Evolutionary conservation across 2,329 filamentous ascomycete species (phyloP).

Genomic region (Colletotrichum graminicola): DNA sequence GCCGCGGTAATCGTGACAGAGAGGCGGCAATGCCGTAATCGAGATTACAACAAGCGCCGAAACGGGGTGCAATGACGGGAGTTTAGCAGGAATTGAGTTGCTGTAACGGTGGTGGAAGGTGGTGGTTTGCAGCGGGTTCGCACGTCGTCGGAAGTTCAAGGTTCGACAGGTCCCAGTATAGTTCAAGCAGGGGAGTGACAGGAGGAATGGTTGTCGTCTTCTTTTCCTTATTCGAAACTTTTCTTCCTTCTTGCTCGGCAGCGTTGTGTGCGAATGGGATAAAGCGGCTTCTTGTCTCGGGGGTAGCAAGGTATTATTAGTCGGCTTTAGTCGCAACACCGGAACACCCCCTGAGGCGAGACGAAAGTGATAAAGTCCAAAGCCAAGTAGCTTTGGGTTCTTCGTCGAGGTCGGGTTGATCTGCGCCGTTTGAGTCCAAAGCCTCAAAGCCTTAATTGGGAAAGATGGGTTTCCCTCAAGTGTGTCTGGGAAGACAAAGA

Average conservation of each 20-base stretch:
- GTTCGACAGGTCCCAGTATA: constrained; percentile 15
- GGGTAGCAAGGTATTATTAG: constrained; percentile 33
- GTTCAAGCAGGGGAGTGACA: neutral
- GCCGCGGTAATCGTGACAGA: constrained; percentile 15
- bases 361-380: neutral
- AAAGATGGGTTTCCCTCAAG: constrained; percentile 22
- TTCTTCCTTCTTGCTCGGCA: neutral
- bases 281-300: constrained; percentile 31
- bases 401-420: constrained; percentile 4
- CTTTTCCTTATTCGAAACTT: neutral
- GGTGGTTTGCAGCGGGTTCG: constrained; percentile 25
- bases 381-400: constrained; percentile 2
- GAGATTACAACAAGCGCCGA: constrained; percentile 16
- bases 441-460: constrained; percentile 11
- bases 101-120: neutral
- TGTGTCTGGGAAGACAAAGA: constrained; percentile 26
- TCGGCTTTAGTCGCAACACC: constrained; percentile 26
- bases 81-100: constrained; percentile 30
- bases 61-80: constrained; percentile 15
- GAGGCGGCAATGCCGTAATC: constrained; percentile 21
- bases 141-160: constrained; percentile 39
- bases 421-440: constrained; percentile 15
- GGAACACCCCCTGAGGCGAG: constrained; percentile 13
- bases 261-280: constrained; percentile 25
- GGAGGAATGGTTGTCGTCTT: constrained; percentile 16